Evolutionary conservation across 805 yeast species (phyloP).

Genomic region (Pichia ethanolica): DNA sequence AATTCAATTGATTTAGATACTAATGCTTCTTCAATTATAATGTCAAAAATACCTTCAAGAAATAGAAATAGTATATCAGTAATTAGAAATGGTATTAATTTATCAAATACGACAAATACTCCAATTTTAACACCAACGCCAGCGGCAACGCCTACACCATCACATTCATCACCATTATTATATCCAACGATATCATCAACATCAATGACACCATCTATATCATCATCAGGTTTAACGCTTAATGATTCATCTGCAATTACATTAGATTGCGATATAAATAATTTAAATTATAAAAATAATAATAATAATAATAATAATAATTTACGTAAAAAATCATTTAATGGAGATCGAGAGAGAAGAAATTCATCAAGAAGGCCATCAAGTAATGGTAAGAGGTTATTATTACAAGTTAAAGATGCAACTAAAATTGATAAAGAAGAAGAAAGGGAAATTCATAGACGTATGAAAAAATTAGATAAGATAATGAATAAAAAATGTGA

Average conservation of each 20-base stretch:
- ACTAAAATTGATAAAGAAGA: neutral
- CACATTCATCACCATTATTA: neutral
- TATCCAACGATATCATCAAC: neutral
- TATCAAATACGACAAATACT: neutral
- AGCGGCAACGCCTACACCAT: neutral
- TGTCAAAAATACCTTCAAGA: slow-evolving; percentile 1
- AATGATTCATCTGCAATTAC: neutral
- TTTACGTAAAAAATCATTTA: neutral
- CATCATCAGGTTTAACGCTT: no score
- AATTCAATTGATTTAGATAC: neutral
- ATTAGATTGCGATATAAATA: neutral
- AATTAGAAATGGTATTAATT: neutral
- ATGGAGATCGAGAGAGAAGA: neutral
- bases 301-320: neutral
- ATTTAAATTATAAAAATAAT: no score
- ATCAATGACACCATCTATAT: no score
- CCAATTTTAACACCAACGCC: neutral
- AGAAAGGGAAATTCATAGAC: slow-evolving; percentile 2
- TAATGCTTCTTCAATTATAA: neutral
- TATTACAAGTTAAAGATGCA: neutral
- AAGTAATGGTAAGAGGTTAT: neutral
- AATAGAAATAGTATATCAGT: neutral
- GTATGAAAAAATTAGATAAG: slow-evolving; percentile 22
- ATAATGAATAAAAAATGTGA: slow-evolving; percentile 15
- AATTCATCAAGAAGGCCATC: neutral